A percentile compares a stretch with the other conserved stretches of the same genome.
phyloP scores from a whole-genome alignment of 148 eudicot genomes.

The Rhododendron mucronatum region DNA sequence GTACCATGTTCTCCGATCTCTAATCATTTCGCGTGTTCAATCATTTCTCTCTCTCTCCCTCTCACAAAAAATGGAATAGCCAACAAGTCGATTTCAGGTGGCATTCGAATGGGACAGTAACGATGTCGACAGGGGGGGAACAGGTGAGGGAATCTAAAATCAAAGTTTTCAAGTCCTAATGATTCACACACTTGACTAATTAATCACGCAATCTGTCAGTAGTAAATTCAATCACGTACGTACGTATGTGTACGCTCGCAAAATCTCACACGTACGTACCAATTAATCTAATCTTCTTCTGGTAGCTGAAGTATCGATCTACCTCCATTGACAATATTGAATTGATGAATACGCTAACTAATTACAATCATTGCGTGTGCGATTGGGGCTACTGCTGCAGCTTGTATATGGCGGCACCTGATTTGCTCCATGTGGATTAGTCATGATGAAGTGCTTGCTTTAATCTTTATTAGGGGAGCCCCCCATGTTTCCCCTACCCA shows the following conservation, averaged over 20 bases:
- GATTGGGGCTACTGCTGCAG: neutral
- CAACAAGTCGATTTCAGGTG: neutral
- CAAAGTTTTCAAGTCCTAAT: neutral
- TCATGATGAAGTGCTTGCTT: neutral
- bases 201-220: constrained; percentile 12
- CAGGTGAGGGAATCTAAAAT: neutral
- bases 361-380: neutral
- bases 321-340: neutral
- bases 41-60: neutral
- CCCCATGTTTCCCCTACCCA: neutral
- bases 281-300: neutral
- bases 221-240: constrained; percentile 4
- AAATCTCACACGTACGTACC: neutral
- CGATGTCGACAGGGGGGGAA: neutral
- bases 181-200: neutral
- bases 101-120: neutral
- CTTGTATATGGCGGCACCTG: neutral
- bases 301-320: neutral
- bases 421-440: neutral
- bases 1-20: neutral
- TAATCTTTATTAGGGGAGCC: neutral
- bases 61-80: neutral
- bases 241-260: neutral
- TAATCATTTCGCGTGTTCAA: neutral
- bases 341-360: neutral